These are phyloP conservation scores for Calycina marina DNA, from an alignment of 2,329 filamentous ascomycete species.

Conservation along the genomic window DNA sequence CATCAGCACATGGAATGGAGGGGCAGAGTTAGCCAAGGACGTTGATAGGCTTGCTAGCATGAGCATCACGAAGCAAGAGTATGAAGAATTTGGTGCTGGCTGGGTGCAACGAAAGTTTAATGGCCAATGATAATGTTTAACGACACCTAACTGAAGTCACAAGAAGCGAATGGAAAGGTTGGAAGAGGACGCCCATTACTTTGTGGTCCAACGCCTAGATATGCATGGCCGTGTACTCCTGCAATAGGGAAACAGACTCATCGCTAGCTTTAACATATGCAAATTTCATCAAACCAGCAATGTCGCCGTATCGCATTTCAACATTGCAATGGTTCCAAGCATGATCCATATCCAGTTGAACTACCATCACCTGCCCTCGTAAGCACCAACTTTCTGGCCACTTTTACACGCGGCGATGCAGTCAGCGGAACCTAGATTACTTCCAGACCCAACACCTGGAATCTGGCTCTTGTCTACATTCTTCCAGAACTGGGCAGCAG, in stretches of 20 bases:
- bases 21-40: slow-evolving; percentile 60
- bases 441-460: slow-evolving; percentile 27
- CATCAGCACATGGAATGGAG: slow-evolving; percentile 73
- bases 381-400: background rate
- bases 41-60: slow-evolving; percentile 47
- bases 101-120: slow-evolving; percentile 64
- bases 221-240: background rate
- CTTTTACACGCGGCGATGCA: slow-evolving; percentile 21
- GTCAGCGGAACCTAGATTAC: slow-evolving; percentile 25
- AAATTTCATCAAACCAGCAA: background rate
- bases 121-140: background rate
- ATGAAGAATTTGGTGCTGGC: slow-evolving; percentile 67
- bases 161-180: background rate
- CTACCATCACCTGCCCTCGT: background rate
- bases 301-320: background rate
- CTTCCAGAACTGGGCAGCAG: background rate
- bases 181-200: background rate
- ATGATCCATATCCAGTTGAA: background rate
- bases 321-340: background rate
- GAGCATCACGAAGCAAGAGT: slow-evolving; percentile 76
- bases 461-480: slow-evolving; percentile 12
- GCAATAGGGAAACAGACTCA: background rate
- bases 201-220: background rate
- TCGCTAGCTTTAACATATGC: background rate
- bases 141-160: background rate